phyloP scores from a whole-genome alignment of 1,284 basidiomycete genomes.

The Fomitopsis betulina region DNA sequence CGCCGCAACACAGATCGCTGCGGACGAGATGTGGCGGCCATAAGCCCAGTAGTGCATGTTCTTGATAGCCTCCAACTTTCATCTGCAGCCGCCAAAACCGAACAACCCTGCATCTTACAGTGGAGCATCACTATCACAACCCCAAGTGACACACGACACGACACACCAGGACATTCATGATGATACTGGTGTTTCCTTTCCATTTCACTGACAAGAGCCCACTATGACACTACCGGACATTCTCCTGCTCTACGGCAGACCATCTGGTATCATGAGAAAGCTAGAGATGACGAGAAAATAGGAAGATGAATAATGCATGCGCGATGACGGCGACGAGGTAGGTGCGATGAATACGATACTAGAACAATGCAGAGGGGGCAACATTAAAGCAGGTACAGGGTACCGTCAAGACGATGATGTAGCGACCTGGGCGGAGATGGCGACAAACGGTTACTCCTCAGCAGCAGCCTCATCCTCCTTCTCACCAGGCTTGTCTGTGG shows the following conservation, averaged over 20 bases:
- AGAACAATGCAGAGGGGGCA: constrained; percentile 16
- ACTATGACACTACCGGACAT: not conserved
- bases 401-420: not conserved
- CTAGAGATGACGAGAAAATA: constrained; percentile 10
- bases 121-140: too few relatives aligned
- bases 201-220: constrained; percentile 1
- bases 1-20: too few relatives aligned
- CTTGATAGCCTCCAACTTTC: too few relatives aligned
- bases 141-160: not conserved
- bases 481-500: constrained; percentile 60
- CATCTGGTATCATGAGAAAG: constrained; percentile 10
- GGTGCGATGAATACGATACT: constrained; percentile 21
- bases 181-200: constrained; percentile 1
- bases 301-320: constrained; percentile 16
- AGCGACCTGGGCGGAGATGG: constrained; percentile 5
- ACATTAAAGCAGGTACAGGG: constrained; percentile 11
- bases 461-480: constrained; percentile 55
- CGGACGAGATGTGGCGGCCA: too few relatives aligned
- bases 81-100: too few relatives aligned
- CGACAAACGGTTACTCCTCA: constrained; percentile 21
- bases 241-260: constrained; percentile 3
- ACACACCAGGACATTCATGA: not conserved
- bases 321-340: constrained; percentile 14
- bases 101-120: not conserved
- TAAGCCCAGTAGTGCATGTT: too few relatives aligned